Percentiles rank a stretch among this genome's conserved stretches.
phyloP scores from a whole-genome alignment of 2,329 filamentous ascomycete species.

The Alternaria atra region DNA sequence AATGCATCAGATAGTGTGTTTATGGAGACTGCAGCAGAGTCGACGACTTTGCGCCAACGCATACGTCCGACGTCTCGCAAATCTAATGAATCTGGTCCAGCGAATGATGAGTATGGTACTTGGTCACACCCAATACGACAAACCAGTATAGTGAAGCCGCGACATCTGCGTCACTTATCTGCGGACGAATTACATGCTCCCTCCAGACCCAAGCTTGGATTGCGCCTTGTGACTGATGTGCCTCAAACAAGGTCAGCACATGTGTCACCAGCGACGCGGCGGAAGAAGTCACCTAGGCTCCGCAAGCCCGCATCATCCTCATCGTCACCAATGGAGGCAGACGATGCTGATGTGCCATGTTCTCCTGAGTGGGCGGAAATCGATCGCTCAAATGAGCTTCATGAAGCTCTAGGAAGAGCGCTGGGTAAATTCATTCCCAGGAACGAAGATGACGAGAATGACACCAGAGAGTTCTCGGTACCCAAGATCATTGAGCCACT shows the following conservation, averaged over 20 bases:
- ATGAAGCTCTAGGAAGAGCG: constrained; percentile 27
- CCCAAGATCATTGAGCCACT: constrained; percentile 29
- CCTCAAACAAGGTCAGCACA: constrained; percentile 31
- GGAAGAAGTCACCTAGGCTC: constrained; percentile 22
- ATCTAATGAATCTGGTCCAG: neutral
- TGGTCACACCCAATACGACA: constrained; percentile 20
- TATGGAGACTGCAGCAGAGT: neutral
- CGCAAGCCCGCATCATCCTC: constrained; percentile 20
- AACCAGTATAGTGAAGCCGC: neutral
- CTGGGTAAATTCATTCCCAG: constrained; percentile 17
- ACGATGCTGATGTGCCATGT: constrained; percentile 1
- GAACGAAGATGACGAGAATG: neutral
- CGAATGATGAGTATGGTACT: constrained; percentile 9
- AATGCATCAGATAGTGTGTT: neutral
- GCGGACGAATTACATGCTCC: constrained; percentile 16
- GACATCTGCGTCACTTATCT: constrained; percentile 16
- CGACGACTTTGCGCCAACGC: constrained; percentile 4
- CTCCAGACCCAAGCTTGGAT: constrained; percentile 12
- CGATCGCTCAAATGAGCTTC: constrained; percentile 25
- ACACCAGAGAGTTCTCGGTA: neutral
- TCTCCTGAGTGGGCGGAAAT: constrained; percentile 33
- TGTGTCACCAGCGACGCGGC: constrained; percentile 27
- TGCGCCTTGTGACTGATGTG: constrained; percentile 34
- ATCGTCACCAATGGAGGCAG: constrained; percentile 18
- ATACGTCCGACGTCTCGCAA: constrained; percentile 1